Evolutionary conservation across 345 rosid genomes (phyloP), one percentile per base, ranked within the genome.

Genomic region (Euphorbia pulcherrima): DNA sequence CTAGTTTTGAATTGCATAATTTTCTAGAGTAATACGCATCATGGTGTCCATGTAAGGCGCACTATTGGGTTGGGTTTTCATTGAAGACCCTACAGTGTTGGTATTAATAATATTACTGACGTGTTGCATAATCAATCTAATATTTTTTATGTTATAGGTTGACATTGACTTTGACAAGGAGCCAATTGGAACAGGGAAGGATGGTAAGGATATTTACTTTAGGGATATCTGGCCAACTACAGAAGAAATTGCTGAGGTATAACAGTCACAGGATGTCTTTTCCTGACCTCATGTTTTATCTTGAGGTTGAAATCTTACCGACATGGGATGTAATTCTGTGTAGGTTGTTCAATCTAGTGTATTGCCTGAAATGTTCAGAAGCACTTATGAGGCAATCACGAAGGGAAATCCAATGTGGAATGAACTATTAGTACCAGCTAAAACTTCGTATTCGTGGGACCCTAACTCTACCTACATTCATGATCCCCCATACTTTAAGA

Each of bases 381-480:
- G 92, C 65, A 94, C 97, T 0, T 94, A 94, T 44, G 82, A 94
- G 79, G 77, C 99, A 33, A 92, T 94, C 70, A 94, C 99, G 56
- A 89, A 88, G 84, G 99, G 99, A 41, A 91, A 94, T 68, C 83
- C 92, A 55, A 94, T 84, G 88, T 94, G 99, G 99, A 94, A 91
- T 81, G 70, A 85, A 55, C 79, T 94, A 3, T 73, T 89, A 3
- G 96, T 89, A 44, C 87, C 97, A 24, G 80, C 81, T 35, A 41
- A 67, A 65, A 74, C 78, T 60, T 77, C 86, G 21, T 94, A 89
- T 68, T 77, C 89, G 8, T 94, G 97, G 99, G 97, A 94, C 62
- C 81, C 88, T 20, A 84, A 81, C 62, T 94, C 99, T 48, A 94
- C 97, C 72, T 94, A 94, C 83, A 91, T 94, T 74, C 99, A 94